phyloP scores from a whole-genome alignment of 148 eudicot genomes.

The Camellia sinensis region DNA sequence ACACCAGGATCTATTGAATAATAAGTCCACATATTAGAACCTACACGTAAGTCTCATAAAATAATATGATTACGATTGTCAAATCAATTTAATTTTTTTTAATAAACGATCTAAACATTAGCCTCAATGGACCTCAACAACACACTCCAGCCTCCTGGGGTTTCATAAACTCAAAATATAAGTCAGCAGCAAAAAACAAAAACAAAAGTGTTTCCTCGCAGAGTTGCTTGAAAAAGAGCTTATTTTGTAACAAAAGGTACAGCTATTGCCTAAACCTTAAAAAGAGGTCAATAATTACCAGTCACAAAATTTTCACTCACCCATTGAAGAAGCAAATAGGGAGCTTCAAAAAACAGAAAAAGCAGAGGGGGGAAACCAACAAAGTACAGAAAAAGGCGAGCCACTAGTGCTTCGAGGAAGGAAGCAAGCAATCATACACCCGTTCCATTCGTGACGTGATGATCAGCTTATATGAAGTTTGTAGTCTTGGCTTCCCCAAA shows the following conservation, averaged over 20 bases:
- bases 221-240: neutral
- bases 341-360: neutral
- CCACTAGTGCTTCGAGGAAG: conserved; percentile 40
- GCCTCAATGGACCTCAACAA: no score
- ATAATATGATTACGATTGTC: no score
- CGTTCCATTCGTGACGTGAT: conserved; percentile 83
- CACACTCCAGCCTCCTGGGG: no score
- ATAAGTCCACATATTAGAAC: no score
- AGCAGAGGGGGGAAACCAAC: no score
- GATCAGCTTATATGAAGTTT: conserved; percentile 58
- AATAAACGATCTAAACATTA: no score
- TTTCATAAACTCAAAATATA: no score
- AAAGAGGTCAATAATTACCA: neutral
- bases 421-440: conserved; percentile 91
- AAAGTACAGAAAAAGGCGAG: neutral
- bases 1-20: no score
- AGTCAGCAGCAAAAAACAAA: neutral
- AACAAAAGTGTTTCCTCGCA: neutral
- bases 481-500: conserved; percentile 75
- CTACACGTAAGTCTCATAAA: no score
- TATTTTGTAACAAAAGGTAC: neutral
- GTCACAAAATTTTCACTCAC: neutral
- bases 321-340: neutral
- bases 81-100: no score
- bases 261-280: neutral